A percentile compares a stretch with the other conserved stretches of the same genome.
phyloP scores from a whole-genome alignment of 1,139 yeast species.

The Hanseniaspora uvarum region DNA sequence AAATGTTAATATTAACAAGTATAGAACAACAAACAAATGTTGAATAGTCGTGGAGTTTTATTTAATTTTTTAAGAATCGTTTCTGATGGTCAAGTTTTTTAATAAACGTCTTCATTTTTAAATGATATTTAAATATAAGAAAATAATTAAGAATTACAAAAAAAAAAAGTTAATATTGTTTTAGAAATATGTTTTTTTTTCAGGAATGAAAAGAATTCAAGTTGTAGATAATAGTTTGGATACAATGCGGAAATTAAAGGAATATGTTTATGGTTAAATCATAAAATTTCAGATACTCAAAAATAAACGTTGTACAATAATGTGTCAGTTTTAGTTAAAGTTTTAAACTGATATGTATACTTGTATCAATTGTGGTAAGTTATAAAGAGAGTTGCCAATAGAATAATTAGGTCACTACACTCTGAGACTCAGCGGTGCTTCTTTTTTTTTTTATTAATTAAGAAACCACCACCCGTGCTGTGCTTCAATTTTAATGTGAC shows the following conservation, averaged over 20 bases:
- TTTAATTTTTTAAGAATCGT: not conserved
- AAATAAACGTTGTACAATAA: not conserved
- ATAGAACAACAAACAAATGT: not conserved
- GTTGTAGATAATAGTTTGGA: not conserved
- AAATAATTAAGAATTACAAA: conserved; percentile 13
- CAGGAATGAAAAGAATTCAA: not conserved
- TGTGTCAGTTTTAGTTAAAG: conserved; percentile 1
- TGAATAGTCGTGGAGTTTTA: not conserved
- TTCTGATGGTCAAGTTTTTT: not conserved
- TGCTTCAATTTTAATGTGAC: conserved; percentile 94
- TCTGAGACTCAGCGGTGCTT: conserved; percentile 72
- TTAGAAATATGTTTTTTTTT: not conserved
- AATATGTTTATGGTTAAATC: not conserved
- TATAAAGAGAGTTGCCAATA: not conserved
- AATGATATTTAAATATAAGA: conserved; percentile 15
- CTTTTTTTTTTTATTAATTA: not conserved
- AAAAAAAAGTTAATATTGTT: not conserved
- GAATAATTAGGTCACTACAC: conserved; percentile 62
- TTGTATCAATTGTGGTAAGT: not conserved
- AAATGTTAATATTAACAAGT: not conserved
- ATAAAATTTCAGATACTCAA: not conserved
- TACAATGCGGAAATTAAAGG: not conserved
- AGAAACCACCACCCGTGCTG: conserved; percentile 41
- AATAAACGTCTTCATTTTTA: not conserved
- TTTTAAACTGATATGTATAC: not conserved